Conservation (phyloP, 106 monocot species). For the Allium cepa region DNA sequence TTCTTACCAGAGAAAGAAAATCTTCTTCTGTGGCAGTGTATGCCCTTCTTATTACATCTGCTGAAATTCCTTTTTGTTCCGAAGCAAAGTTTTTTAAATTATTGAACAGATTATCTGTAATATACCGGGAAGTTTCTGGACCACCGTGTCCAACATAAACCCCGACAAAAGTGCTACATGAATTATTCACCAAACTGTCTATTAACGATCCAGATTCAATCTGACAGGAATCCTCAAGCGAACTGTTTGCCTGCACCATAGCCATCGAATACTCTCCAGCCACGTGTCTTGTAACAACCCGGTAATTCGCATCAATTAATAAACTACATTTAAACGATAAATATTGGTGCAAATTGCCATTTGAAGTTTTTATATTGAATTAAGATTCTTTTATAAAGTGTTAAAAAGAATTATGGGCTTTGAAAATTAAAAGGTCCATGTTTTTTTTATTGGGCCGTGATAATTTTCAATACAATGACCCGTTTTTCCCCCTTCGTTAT, state of each 20-base stretch:
- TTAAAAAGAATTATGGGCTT: too few species aligned
- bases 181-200: background rate
- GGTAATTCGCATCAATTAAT: too few species aligned
- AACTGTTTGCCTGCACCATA: conserved; percentile 40
- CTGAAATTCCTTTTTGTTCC: conserved; percentile 16
- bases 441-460: too few species aligned
- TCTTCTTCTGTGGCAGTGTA: conserved; percentile 66
- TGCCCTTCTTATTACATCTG: conserved; percentile 54
- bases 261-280: conserved; percentile 74
- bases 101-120: conserved; percentile 8
- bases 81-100: conserved; percentile 15
- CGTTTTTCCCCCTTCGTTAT: too few species aligned
- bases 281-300: too few species aligned
- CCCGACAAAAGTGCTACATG: conserved; percentile 15
- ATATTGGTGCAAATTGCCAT: too few species aligned
- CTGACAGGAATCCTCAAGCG: conserved; percentile 68
- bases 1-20: conserved; percentile 58
- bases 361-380: too few species aligned
- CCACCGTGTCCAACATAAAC: conserved; percentile 16
- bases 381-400: too few species aligned
- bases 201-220: conserved; percentile 40
- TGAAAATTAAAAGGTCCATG: too few species aligned
- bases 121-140: conserved; percentile 12
- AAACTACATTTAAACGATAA: too few species aligned
- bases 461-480: too few species aligned